Base-by-base conservation (phyloP, 2,329 filamentous ascomycete genomes). In the Cyclaneusma minus region DNA sequence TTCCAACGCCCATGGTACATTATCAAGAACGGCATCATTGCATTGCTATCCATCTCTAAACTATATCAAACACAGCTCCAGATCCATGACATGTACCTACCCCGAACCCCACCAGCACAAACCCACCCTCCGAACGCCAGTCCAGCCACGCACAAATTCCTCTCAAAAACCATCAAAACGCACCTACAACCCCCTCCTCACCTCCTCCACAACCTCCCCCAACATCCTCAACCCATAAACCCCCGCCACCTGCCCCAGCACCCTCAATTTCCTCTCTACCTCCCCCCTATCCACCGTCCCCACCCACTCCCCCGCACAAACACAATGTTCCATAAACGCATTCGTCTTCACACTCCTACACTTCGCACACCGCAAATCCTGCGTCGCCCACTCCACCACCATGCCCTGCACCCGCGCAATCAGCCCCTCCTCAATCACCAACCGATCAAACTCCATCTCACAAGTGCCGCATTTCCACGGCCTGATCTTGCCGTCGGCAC, bases 241-340 rank as follows among this genome's bases (percentile, higher is more conserved):
- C 41, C 58, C 64, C 6, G 81, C 81, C 25, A 92, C 85, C 28
- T 67, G 72, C 38, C 60, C 62, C 51, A 83, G 75, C 4, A 93
- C 77, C 21, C 50, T 61, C 42, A 95, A 41, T 45, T 58, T 65
- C 46, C 60, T 68, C 43, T 67, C 52, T 14, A 87, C 56, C 15
- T 79, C 78, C 16, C 64, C 68, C 36, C 64, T 62, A 38, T 74
- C 66, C 32, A 85, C 61, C 12, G 72, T 81, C 37, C 70, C 70
- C 11, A 62, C 64, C 89, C 89, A 98, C 32, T 68, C 66, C 3
- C 89, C 89, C 34, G 81, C 82, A 58, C 89, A 98, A 7, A 75
- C 78, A 52, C 91, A 98, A 51, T 95, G 85, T 50, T 94, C 87
- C 73, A 89, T 84, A 42, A 95, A 91, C 44, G 94, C 87, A 48